Evolutionary conservation across 495 filamentous ascomycete genomes (phyloP).

Genomic region (Penicillium salamii): DNA sequence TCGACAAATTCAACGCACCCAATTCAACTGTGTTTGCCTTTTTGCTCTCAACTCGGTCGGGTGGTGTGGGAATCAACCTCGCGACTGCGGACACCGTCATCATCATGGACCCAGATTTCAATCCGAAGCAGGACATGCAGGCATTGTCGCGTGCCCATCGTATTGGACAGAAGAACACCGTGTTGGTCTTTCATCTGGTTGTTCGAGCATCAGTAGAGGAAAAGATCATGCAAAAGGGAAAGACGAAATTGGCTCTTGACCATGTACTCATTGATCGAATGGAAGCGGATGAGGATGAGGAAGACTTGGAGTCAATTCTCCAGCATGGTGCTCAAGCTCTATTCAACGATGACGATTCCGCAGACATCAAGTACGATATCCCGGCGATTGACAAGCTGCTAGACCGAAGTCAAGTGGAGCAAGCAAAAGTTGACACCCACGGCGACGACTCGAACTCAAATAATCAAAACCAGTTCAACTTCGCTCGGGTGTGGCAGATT

Average conservation of each 20-base stretch:
- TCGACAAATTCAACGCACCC: constrained; percentile 89
- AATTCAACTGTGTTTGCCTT: constrained; percentile 83
- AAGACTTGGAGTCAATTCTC: constrained; percentile 85
- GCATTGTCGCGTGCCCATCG: constrained; percentile 90
- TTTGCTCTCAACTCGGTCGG: constrained; percentile 87
- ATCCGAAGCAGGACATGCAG: constrained; percentile 97
- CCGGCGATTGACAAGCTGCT: constrained; percentile 82
- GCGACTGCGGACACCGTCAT: constrained; percentile 98
- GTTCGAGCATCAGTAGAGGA: constrained; percentile 88
- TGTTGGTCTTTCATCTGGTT: constrained; percentile 90
- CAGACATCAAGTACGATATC: constrained; percentile 72
- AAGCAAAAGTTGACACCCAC: constrained; percentile 55
- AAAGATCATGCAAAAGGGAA: constrained; percentile 93
- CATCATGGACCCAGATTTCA: constrained; percentile 97
- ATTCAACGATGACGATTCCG: constrained; percentile 68
- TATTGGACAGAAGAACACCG: constrained; percentile 93
- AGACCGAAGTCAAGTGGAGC: constrained; percentile 78
- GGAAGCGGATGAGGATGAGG: constrained; percentile 70
- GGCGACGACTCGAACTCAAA: constrained; percentile 56
- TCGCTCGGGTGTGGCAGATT: constrained; percentile 91
- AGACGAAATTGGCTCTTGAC: constrained; percentile 91
- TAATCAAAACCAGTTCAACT: constrained; percentile 63
- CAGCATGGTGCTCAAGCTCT: constrained; percentile 83
- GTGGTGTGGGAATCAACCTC: constrained; percentile 96
- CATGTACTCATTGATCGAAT: constrained; percentile 91